These are phyloP conservation scores for Lipomyces yamadae DNA, from an alignment of 805 yeast genomes.

Conservation along the genomic window DNA sequence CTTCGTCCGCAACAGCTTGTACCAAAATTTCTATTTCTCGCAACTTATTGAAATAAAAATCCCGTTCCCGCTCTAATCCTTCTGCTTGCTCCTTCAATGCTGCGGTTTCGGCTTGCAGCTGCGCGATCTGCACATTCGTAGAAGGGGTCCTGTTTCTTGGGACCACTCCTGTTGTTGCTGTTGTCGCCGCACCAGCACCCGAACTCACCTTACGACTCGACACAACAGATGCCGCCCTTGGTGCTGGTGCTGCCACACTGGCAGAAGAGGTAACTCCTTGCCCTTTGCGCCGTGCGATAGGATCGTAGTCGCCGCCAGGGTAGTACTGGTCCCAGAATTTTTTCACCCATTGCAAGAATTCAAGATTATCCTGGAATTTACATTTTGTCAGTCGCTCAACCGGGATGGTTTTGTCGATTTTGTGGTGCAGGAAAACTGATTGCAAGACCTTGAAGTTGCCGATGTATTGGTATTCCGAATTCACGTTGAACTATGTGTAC, in stretches of 20 bases:
- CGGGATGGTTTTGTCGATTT: constrained; percentile 73
- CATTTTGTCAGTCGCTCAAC: constrained; percentile 85
- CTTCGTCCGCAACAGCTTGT: constrained; percentile 62
- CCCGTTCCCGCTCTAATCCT: constrained; percentile 74
- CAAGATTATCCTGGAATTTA: constrained; percentile 90
- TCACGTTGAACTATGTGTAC: constrained; percentile 56
- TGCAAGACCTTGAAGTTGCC: constrained; percentile 87
- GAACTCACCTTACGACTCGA: constrained; percentile 22
- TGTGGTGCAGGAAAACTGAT: constrained; percentile 71
- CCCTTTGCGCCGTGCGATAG: constrained; percentile 60
- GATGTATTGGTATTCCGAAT: constrained; percentile 74
- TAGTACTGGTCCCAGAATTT: constrained; percentile 78
- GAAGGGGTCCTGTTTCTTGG: constrained; percentile 36
- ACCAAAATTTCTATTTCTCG: constrained; percentile 84
- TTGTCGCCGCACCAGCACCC: constrained; percentile 16
- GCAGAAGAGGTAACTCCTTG: constrained; percentile 13
- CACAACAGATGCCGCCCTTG: constrained; percentile 31
- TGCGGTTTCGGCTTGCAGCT: constrained; percentile 57
- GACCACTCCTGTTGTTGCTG: constrained; percentile 18
- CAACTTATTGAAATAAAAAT: constrained; percentile 86
- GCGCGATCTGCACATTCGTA: constrained; percentile 29
- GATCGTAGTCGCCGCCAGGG: constrained; percentile 73
- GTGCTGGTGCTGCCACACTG: constrained; percentile 13
- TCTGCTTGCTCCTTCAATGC: constrained; percentile 66
- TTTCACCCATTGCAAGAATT: constrained; percentile 91